Percentiles rank a stretch among this genome's conserved stretches.
Evolutionary conservation across 2,329 filamentous ascomycete species (phyloP).

Genomic region (Talaromyces verruculosus): DNA sequence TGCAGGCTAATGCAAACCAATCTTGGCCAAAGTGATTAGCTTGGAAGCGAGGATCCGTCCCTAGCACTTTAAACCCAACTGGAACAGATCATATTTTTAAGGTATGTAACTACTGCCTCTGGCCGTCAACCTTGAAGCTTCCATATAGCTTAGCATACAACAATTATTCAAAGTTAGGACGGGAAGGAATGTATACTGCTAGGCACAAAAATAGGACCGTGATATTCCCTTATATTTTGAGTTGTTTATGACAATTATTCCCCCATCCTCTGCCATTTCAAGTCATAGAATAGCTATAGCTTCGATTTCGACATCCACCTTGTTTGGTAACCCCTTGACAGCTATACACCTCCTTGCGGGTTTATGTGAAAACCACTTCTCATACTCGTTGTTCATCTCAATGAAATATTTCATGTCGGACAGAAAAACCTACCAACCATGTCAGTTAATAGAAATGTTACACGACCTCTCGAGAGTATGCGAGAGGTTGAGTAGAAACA

Average conservation of each 20-base stretch:
- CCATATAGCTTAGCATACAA: neutral
- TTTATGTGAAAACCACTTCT: neutral
- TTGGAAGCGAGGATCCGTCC: neutral
- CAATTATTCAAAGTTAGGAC: neutral
- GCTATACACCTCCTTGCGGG: neutral
- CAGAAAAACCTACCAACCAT: neutral
- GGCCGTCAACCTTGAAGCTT: neutral
- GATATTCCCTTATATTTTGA: neutral
- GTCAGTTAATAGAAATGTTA: neutral
- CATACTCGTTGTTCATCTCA: conserved; percentile 1
- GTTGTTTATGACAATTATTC: neutral
- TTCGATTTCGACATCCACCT: conserved; percentile 5
- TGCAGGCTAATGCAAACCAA: too few relatives aligned
- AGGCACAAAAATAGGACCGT: neutral
- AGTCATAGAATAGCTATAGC: neutral
- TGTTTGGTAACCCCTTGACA: neutral
- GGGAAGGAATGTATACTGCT: neutral
- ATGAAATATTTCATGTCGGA: neutral
- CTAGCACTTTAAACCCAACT: neutral
- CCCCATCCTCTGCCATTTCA: neutral
- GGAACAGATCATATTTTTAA: neutral
- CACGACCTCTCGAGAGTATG: neutral
- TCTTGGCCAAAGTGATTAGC: neutral
- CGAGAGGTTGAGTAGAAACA: neutral
- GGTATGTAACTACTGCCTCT: neutral